phyloP scores from a whole-genome alignment of 345 rosid species.

The Rhizophora apiculata region DNA sequence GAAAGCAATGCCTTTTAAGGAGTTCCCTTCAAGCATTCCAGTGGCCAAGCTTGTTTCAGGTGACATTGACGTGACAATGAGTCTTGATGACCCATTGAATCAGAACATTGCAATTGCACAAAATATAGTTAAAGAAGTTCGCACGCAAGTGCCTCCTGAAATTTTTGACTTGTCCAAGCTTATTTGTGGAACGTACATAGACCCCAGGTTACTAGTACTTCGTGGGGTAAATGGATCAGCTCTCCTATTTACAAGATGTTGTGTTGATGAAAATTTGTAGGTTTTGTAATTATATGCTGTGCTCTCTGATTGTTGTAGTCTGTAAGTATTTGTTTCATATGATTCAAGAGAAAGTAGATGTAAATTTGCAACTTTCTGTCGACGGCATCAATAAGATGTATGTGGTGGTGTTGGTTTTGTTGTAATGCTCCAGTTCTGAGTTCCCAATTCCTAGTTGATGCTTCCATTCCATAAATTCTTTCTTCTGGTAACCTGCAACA shows the following conservation, averaged over 20 bases:
- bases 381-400: too few relatives aligned
- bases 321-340: neutral
- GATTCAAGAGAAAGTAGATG: too few relatives aligned
- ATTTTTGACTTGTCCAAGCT: conserved; percentile 79
- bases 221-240: conserved; percentile 87
- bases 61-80: conserved; percentile 55
- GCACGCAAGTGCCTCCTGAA: conserved; percentile 73
- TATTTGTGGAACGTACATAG: conserved; percentile 80
- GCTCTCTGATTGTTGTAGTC: neutral
- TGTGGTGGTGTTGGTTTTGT: too few relatives aligned
- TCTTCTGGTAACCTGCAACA: too few relatives aligned
- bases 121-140: conserved; percentile 59
- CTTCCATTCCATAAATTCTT: too few relatives aligned
- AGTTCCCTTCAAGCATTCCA: conserved; percentile 81
- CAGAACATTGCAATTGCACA: conserved; percentile 43
- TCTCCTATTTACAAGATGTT: conserved; percentile 60
- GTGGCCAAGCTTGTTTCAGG: conserved; percentile 66
- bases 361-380: too few relatives aligned
- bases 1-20: conserved; percentile 67
- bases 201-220: conserved; percentile 68
- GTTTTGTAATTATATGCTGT: conserved; percentile 4
- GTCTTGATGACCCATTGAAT: conserved; percentile 33
- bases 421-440: too few relatives aligned
- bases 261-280: conserved; percentile 23
- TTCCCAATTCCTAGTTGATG: too few relatives aligned